A percentile compares a stretch with the other conserved stretches of the same genome.
These are phyloP conservation scores for Trichophyton equinum DNA, from an alignment of 2,329 filamentous ascomycete species.

Conservation along the genomic window DNA sequence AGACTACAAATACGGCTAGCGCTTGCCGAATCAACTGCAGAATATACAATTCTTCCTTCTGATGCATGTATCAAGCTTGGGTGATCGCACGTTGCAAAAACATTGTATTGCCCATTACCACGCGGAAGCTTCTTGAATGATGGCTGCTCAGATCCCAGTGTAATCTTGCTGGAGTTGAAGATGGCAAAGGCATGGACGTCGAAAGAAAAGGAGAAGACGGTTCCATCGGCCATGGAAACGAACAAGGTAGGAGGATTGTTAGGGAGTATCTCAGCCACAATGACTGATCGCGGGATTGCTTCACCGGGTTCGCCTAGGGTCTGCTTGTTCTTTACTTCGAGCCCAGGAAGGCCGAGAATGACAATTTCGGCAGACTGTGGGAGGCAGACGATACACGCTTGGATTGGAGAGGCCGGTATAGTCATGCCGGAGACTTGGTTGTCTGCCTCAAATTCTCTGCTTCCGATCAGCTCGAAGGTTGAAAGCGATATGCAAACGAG, in stretches of 20 bases:
- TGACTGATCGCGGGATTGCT: slow-evolving; percentile 71
- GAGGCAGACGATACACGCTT: slow-evolving; percentile 69
- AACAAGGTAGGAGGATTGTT: slow-evolving; percentile 63
- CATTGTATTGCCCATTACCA: slow-evolving; percentile 53
- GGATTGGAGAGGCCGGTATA: slow-evolving; percentile 50
- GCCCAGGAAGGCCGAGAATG: slow-evolving; percentile 54
- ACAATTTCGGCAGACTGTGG: slow-evolving; percentile 74
- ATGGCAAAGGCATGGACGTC: slow-evolving; percentile 50
- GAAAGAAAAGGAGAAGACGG: slow-evolving; percentile 71
- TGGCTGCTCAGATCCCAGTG: slow-evolving; percentile 75
- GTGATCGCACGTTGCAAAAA: slow-evolving; percentile 90
- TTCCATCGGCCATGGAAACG: slow-evolving; percentile 83
- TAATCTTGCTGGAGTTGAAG: slow-evolving; percentile 63
- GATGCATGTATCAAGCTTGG: slow-evolving; percentile 85
- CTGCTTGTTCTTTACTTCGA: slow-evolving; percentile 55
- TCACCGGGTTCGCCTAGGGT: slow-evolving; percentile 52
- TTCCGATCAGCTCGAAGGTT: slow-evolving; percentile 42
- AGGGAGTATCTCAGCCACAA: slow-evolving; percentile 61
- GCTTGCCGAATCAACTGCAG: slow-evolving; percentile 80
- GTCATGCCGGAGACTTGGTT: slow-evolving; percentile 81
- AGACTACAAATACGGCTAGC: slow-evolving; percentile 73
- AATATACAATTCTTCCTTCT: slow-evolving; percentile 80
- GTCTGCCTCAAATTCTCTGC: slow-evolving; percentile 49
- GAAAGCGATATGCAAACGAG: slow-evolving; percentile 56
- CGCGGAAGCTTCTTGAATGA: slow-evolving; percentile 66